These are phyloP conservation scores for Calcarisporium arbuscula DNA, from an alignment of 2,329 filamentous ascomycete species.

Conservation along the genomic window DNA sequence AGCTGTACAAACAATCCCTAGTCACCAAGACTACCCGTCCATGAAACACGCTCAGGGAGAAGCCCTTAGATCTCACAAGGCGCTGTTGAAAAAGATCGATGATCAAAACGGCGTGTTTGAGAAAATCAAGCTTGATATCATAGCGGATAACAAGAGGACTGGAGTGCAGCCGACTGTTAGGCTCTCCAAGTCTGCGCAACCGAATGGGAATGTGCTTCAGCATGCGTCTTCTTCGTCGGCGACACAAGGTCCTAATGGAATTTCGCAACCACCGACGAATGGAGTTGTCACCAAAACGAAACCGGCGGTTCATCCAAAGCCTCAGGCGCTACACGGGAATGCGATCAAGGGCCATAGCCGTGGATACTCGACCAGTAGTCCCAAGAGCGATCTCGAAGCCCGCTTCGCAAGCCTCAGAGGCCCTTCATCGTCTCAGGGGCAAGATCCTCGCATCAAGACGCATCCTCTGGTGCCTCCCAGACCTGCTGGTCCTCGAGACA, in stretches of 20 bases:
- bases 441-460: slow-evolving; percentile 48
- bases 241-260: slow-evolving; percentile 5
- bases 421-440: slow-evolving; percentile 31
- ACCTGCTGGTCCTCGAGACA: slow-evolving; percentile 43
- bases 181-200: slow-evolving; percentile 11
- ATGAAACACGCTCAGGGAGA: slow-evolving; percentile 50
- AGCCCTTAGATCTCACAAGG: slow-evolving; percentile 40
- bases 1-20: slow-evolving; percentile 67
- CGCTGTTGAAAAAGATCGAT: slow-evolving; percentile 44
- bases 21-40: slow-evolving; percentile 66
- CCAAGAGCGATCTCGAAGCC: slow-evolving; percentile 43
- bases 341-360: slow-evolving; percentile 28
- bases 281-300: slow-evolving; percentile 28
- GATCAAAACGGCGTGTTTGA: slow-evolving; percentile 45
- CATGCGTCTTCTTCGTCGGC: slow-evolving; percentile 9
- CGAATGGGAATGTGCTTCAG: slow-evolving; percentile 7
- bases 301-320: slow-evolving; percentile 58
- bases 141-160: slow-evolving; percentile 56
- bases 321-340: slow-evolving; percentile 58
- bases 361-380: slow-evolving; percentile 19
- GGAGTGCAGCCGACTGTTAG: slow-evolving; percentile 43
- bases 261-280: slow-evolving; percentile 11
- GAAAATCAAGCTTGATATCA: slow-evolving; percentile 52
- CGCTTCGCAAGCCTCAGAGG: slow-evolving; percentile 53
- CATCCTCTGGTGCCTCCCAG: slow-evolving; percentile 36